Evolutionary conservation across 371 early-diverging fungal species (phyloP), one percentile per base, ranked within the genome.

Genomic region (Cokeromyces recurvatus): DNA sequence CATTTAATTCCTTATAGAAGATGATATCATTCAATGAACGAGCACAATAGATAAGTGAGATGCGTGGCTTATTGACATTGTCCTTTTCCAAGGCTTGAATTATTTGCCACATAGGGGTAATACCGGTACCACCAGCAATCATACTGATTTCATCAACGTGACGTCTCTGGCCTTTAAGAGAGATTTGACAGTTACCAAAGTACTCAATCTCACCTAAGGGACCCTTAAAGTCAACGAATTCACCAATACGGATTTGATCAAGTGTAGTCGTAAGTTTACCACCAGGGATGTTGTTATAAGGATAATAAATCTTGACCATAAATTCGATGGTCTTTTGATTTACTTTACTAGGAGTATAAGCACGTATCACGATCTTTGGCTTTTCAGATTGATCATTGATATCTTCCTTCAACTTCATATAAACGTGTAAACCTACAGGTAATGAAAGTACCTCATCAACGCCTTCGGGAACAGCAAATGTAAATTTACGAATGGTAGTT

Each of bases 1-100:
- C 47, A 41, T 94, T 89, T 15, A 98, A 63, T 55, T 91, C 89
- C 2, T 80, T 59, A 53, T 77, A 75, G 36, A 95, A 69, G 15
- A 96, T 70, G 41, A 95, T 91, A 65, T 97, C 97, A 7, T 82
- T 72, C 50, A 85, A 83, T 4, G 91, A 78, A 36, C 74, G 71
- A 68, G 92, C 95, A 52, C 84, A 92, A 58, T 87, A 94, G 50
- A 96, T 62, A 35, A 98, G 74, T 38, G 82, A 76, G 48, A 95
- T 66, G 66, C 84, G 83, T 53, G 94, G 91, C 52, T 72, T 79
- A 67, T 92, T 88, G 4, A 59, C 59, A 3, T 35, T 29, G 20
- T 57, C 57, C 8, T 88, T 81, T 55, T 87, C 73, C 23, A 66
- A 57, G 41, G 88, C 74, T 23, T 76, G 77, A 38, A 87, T 53